phyloP scores from a whole-genome alignment of 2,329 filamentous ascomycete species.

The Trichoderma breve region DNA sequence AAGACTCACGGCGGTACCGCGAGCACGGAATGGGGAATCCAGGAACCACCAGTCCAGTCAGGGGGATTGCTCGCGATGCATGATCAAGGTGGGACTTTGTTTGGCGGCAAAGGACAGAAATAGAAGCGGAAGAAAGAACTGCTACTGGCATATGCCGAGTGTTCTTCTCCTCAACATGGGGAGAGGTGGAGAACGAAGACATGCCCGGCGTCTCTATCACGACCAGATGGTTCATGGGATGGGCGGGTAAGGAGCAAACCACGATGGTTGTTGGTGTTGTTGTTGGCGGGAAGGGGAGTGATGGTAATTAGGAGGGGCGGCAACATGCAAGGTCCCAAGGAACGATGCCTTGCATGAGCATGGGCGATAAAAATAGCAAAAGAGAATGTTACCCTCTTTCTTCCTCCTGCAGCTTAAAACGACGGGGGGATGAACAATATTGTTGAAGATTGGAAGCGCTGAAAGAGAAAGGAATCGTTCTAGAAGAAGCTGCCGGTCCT shows the following conservation, averaged over 20 bases:
- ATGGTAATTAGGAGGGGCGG: background rate
- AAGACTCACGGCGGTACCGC: conserved; percentile 10
- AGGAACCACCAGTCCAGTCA: conserved; percentile 16
- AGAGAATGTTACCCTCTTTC: background rate
- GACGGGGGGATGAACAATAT: background rate
- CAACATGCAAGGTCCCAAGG: background rate
- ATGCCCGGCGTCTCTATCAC: background rate
- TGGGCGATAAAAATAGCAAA: background rate
- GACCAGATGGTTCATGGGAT: background rate
- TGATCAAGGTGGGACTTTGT: conserved; percentile 4
- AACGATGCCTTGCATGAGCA: conserved; percentile 7
- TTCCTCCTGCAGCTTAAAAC: background rate
- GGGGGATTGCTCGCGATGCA: background rate
- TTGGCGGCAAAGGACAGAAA: conserved; percentile 8
- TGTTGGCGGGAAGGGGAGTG: background rate
- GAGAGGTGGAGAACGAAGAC: background rate
- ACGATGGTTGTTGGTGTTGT: background rate
- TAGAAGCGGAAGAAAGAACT: background rate
- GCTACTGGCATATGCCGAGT: background rate
- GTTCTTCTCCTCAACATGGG: background rate
- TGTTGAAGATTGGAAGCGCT: background rate
- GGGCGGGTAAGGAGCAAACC: background rate
- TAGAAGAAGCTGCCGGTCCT: conserved; percentile 9
- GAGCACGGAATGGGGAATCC: conserved; percentile 1
- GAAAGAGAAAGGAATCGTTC: conserved; percentile 4